These are phyloP conservation scores for Ulvella scutata DNA, from an alignment of 139 green algal genomes.

Conservation along the genomic window DNA sequence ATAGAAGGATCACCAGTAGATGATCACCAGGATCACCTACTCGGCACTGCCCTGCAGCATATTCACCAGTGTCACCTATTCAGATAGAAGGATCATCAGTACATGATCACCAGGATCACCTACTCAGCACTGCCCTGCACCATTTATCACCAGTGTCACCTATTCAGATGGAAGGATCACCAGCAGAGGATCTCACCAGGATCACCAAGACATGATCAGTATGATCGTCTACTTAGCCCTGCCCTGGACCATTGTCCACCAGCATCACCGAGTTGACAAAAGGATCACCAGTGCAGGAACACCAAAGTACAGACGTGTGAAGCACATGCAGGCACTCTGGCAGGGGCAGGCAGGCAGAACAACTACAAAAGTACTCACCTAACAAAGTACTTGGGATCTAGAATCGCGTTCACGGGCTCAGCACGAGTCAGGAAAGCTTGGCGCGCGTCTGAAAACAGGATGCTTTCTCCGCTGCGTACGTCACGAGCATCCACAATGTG, in stretches of 20 bases:
- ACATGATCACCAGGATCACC: neutral
- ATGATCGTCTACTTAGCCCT: too few species aligned
- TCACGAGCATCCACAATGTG: slow-evolving; percentile 25
- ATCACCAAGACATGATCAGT: too few species aligned
- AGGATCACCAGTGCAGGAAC: too few species aligned
- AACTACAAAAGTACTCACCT: slow-evolving; percentile 11
- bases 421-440: slow-evolving; percentile 14
- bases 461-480: slow-evolving; percentile 2
- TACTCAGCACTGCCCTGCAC: neutral
- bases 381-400: slow-evolving; percentile 23
- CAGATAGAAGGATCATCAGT: neutral
- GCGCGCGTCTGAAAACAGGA: slow-evolving; percentile 13
- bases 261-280: too few species aligned
- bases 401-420: slow-evolving; percentile 22
- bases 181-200: neutral
- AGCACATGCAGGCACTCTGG: too few species aligned
- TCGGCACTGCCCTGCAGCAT: neutral
- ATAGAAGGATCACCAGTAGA: neutral
- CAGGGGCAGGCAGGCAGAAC: neutral
- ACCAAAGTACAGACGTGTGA: too few species aligned
- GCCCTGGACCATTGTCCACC: too few species aligned
- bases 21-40: neutral
- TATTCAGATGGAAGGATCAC: neutral
- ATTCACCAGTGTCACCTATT: neutral
- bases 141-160: neutral